Evolutionary conservation across 805 yeast species (phyloP), one percentile per base, ranked within the genome.

Genomic region (Wickerhamomyces chambardii): DNA sequence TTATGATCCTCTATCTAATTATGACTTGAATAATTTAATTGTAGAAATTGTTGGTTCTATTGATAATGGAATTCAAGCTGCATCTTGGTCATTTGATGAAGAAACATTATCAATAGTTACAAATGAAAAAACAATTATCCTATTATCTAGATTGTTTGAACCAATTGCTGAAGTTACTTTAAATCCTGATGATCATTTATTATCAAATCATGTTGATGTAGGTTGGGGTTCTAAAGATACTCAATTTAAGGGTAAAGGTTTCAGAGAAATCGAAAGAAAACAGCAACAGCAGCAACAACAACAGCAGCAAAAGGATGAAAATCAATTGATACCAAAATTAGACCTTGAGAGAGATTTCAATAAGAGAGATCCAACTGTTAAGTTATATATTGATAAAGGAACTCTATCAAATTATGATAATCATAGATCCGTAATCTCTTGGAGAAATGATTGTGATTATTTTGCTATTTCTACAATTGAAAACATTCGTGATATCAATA

Each of bases 181-280:
- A 40, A 57, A 68, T 31, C 61, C 71, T 0, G 70, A 68, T 8
- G 98, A 92, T 53, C 65, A 89, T 32, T 55, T 61, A 25, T 59
- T 74, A 33, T 78, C 87, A 2, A 79, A 78, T 45, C 95, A 92
- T 52, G 96, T 92, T 27, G 80, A 90, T 19, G 96, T 92, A 30
- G 99, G 99, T 18, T 92, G 99, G 99, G 99, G 99, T 51, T 84
- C 82, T 42, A 79, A 81, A 46, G 97, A 90, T 56, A 92, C 99
- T 0, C 99, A 92, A 60, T 92, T 92, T 58, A 78, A 82, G 58
- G 99, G 99, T 34, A 79, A 73, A 50, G 98, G 98, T 43, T 92
- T 84, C 22, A 80, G 79, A 48, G 86, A 83, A 7, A 51, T 73
- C 40, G 94, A 83, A 58, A 70, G 90, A 58, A 66, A 78, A n/a